Evolutionary conservation across 768 basidiomycete species (phyloP), one percentile per base, ranked within the genome.

Genomic region (Tephrocybe sp.): DNA sequence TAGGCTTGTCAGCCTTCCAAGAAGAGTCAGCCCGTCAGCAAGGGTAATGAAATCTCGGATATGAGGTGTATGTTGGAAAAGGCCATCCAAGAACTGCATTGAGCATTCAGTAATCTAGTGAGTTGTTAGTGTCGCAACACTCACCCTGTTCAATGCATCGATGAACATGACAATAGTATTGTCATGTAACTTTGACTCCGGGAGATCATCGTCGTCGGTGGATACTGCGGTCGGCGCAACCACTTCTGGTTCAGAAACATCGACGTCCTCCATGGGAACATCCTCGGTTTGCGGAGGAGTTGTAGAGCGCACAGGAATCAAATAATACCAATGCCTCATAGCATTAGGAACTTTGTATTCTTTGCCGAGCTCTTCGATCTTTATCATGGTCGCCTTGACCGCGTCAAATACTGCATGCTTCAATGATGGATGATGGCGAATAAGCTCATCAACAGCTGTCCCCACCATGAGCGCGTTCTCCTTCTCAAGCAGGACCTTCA

Each of bases 391-490:
- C 1, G 79, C 72, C 52, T 84, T 85, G 54, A 95, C 69, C 1
- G 90, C 81, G 12, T 88, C 83, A 56, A 96, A 90, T 14, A 98
- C 85, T 20, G 86, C 68, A 1, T 78, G 66, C 65, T 93, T 96
- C 41, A 99, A 75, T 1, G 80, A 76, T 3, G 97, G 97, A 67
- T 99, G 97, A 62, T 99, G 97, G 4, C 97, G 84, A 53, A 96
- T 86, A 51, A 99, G 85, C 64, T 99, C 97, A 60, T 99, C 97
- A 20, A 98, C 81, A 20, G 90, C 83, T 3, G 87, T 87, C 4
- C 97, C 97, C 49, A 98, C 84, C 46, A 92, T 72, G 18, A 89
- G 85, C 3, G 92, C 88, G 59, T 94, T 93, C 65, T 98, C 97
- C 64, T 94, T 93, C 62, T 98, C 97, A 42, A 88, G 83, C 15